These are phyloP conservation scores for Trichoderma erinaceum DNA, from an alignment of 495 filamentous ascomycete species.

Conservation along the genomic window DNA sequence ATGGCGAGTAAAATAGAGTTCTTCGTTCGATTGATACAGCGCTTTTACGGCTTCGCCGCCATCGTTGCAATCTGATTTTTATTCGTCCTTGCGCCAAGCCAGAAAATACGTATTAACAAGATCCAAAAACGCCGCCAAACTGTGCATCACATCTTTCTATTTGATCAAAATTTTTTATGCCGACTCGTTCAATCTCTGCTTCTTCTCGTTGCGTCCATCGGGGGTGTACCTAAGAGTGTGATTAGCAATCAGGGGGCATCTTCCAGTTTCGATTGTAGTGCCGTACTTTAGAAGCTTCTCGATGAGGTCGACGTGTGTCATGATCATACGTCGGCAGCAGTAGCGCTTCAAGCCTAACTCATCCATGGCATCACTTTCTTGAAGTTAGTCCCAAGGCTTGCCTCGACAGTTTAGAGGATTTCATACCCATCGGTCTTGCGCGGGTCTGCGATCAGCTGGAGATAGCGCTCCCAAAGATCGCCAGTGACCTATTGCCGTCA, in stretches of 20 bases:
- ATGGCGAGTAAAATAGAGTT: not conserved
- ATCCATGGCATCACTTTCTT: conserved; percentile 83
- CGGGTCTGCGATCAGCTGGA: conserved; percentile 69
- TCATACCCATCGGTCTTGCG: conserved; percentile 70
- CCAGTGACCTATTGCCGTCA: conserved; percentile 67
- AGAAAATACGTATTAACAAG: not conserved
- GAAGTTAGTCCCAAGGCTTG: conserved; percentile 17
- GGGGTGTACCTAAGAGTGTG: conserved; percentile 39
- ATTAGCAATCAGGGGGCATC: conserved; percentile 8
- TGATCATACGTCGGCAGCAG: conserved; percentile 97
- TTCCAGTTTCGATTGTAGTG: not conserved
- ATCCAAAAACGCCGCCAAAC: conserved; percentile 13
- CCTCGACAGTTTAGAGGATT: not conserved
- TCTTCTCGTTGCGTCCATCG: conserved; percentile 48
- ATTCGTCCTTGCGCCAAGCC: conserved; percentile 7
- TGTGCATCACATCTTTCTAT: not conserved
- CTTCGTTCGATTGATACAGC: not conserved
- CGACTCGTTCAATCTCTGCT: conserved; percentile 23
- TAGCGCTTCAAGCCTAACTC: conserved; percentile 87
- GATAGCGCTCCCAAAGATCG: conserved; percentile 93
- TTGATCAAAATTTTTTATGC: not conserved
- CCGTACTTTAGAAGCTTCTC: conserved; percentile 93
- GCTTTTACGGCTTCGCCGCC: not conserved
- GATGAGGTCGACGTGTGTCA: conserved; percentile 99
- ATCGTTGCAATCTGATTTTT: conserved; percentile 4